Evolutionary conservation across 106 monocot species (phyloP).

Genomic region (Platanthera zijinensis): DNA sequence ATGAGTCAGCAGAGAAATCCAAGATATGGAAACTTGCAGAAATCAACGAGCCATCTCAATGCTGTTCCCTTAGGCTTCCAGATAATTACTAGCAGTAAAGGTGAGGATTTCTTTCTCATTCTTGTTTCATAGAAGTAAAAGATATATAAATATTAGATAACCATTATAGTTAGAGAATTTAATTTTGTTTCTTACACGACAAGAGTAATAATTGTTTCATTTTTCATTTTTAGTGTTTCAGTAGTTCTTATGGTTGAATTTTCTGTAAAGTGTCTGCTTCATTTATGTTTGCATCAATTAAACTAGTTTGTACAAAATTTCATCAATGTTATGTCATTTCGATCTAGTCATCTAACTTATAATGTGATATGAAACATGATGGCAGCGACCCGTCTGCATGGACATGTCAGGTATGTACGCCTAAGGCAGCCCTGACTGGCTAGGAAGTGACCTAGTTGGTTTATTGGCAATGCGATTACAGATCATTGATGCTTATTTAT

Average conservation of each 20-base stretch:
- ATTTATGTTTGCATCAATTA: constrained; percentile 3
- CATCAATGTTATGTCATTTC: neutral
- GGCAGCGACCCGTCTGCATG: no score
- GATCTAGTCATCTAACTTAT: neutral
- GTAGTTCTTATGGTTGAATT: neutral
- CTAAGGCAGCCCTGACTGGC: no score
- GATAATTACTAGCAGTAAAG: constrained; percentile 35
- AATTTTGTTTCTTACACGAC: neutral
- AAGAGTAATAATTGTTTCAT: neutral
- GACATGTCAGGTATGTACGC: no score
- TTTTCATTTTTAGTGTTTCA: neutral
- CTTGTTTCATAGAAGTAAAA: neutral
- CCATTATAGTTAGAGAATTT: neutral
- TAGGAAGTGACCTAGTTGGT: no score
- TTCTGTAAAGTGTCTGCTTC: neutral
- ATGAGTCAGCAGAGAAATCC: constrained; percentile 32
- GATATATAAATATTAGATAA: neutral
- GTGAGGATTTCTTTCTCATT: constrained; percentile 13
- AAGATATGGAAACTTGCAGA: constrained; percentile 44
- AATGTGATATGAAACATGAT: no score
- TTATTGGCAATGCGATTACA: no score
- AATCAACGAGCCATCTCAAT: constrained; percentile 44
- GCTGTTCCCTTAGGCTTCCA: constrained; percentile 33
- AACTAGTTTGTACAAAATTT: neutral
- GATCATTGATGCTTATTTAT: no score